Evolutionary conservation across 352 stramenopile genomes (phyloP).

Genomic region (Globisporangium irregulare): DNA sequence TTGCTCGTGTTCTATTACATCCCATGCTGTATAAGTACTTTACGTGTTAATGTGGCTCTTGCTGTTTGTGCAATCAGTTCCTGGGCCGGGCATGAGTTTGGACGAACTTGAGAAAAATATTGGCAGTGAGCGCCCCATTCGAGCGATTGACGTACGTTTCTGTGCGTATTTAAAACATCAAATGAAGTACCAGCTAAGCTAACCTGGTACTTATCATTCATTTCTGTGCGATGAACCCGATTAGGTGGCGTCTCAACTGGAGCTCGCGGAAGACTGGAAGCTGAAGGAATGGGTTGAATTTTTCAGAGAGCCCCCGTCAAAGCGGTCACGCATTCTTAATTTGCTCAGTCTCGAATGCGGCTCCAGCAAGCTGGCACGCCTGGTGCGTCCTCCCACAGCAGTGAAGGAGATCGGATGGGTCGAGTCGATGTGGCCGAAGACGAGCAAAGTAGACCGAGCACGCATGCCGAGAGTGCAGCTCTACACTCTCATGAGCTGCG

Average conservation of each 20-base stretch:
- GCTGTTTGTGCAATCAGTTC: conserved; percentile 3
- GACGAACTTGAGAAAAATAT: conserved; percentile 26
- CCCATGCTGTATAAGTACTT: not conserved
- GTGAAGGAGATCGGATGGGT: conserved; percentile 44
- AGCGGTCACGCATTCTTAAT: conserved; percentile 29
- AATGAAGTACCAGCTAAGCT: not conserved
- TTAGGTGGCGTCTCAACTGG: conserved; percentile 30
- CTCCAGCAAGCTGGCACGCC: conserved; percentile 26
- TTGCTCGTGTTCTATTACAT: not conserved
- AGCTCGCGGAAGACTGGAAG: conserved; percentile 33
- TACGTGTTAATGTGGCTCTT: not conserved
- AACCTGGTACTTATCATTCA: not conserved
- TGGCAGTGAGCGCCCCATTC: conserved; percentile 25
- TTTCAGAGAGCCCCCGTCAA: conserved; percentile 18
- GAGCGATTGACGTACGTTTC: conserved; percentile 31
- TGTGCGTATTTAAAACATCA: not conserved
- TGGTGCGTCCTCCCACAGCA: conserved; percentile 29
- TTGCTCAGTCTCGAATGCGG: conserved; percentile 39
- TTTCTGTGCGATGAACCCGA: not conserved
- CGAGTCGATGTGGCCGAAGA: conserved; percentile 30
- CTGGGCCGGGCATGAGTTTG: conserved; percentile 15
- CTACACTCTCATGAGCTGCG: conserved; percentile 44
- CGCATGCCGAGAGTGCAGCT: conserved; percentile 26
- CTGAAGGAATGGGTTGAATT: conserved; percentile 34
- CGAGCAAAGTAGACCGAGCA: conserved; percentile 16